Evolutionary conservation across 2,329 filamentous ascomycete species (phyloP), one percentile per base, ranked within the genome.

Genomic region (Cladosporium sp.): DNA sequence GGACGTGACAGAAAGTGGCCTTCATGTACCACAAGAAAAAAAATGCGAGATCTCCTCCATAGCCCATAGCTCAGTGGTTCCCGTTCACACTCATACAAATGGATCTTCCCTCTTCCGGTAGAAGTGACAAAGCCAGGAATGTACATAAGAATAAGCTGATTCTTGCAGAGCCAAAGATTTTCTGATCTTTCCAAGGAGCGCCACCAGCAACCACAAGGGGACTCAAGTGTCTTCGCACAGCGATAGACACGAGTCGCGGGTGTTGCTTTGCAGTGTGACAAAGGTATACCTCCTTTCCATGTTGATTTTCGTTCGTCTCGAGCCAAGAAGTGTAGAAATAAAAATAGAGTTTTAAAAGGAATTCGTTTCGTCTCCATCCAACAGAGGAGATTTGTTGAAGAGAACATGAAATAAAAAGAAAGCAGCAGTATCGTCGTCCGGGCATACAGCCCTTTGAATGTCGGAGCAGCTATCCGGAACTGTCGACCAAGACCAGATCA

Each of bases 321-420:
- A 50, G 49, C 49, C 49, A 37, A 28, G 36, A 51, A 50, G 19
- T 20, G 47, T 50, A 50, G 37, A 20, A 15, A 50, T 30, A 50
- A 50, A 34, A 51, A 47, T 19, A n/a, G 28, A 34, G n/a, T n/a
- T 38, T 38, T 19, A 38, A 51, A 51, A 34, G 49, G 49, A 34
- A 51, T 51, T 51, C 49, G 49, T 51, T 50, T 51, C 20, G 36
- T 51, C 49, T 22, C 36, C 34, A 28, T 38, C 49, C 34, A 37
- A 51, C 30, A 51, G 19, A 34, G 25, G 14, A 22, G 19, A 19
- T 49, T 30, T 54, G 37, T 42, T 9, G 38, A 54, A 54, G 37
- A 42, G 38, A 55, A 55, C 38, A 43, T 45, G 19, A 19, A 55
- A 45, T 25, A 6, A 25, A 25, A 42, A 17, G 20, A 47, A 38